These are phyloP conservation scores for Phytophthora melonis DNA, from an alignment of 352 stramenopile species.

Conservation along the genomic window DNA sequence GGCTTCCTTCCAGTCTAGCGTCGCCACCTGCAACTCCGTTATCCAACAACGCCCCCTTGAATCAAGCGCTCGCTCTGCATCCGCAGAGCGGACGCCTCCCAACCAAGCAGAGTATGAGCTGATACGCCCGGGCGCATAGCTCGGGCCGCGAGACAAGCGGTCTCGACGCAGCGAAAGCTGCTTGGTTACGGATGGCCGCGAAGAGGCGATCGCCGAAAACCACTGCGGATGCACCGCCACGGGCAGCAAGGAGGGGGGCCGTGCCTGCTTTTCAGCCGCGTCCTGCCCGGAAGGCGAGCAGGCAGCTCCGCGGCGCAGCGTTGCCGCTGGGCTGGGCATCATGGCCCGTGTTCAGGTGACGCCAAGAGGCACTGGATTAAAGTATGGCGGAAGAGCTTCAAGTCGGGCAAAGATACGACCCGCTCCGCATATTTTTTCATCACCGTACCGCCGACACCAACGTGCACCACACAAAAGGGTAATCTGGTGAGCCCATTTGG, in stretches of 20 bases:
- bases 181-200: background rate
- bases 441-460: slow-evolving; percentile 15
- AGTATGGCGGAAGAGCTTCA: slow-evolving; percentile 23
- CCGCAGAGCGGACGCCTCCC: background rate
- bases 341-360: background rate
- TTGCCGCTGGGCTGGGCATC: background rate
- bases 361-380: slow-evolving; percentile 9
- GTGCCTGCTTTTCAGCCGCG: background rate
- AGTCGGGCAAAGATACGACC: slow-evolving; percentile 25
- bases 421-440: background rate
- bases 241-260: background rate
- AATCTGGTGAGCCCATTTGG: background rate
- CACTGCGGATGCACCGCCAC: background rate
- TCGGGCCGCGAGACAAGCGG: slow-evolving; percentile 6
- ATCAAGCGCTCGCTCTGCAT: background rate
- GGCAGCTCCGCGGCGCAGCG: background rate
- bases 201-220: background rate
- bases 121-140: slow-evolving; percentile 1
- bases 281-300: background rate
- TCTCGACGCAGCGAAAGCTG: background rate
- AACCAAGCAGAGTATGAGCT: slow-evolving; percentile 8
- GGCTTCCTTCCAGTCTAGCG: background rate
- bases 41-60: slow-evolving; percentile 1
- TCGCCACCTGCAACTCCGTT: background rate
- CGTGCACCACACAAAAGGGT: slow-evolving; percentile 7